Evolutionary conservation across 2,329 filamentous ascomycete genomes (phyloP).

Genomic region (Tympanopsis confertula): DNA sequence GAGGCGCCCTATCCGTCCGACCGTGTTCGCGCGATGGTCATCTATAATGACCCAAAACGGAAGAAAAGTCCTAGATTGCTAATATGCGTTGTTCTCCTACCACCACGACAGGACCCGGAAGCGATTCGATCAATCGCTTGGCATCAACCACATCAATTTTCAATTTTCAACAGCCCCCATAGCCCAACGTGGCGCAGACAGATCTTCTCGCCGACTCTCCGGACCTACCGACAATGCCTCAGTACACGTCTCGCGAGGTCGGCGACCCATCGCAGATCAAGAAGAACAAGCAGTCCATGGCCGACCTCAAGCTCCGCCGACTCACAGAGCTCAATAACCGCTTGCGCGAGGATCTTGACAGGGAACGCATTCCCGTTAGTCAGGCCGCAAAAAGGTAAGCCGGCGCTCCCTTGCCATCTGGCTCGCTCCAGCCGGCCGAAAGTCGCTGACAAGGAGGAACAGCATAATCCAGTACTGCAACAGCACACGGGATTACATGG

Average conservation of each 20-base stretch:
- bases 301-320: conserved; percentile 89
- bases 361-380: conserved; percentile 89
- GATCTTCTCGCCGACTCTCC: no score
- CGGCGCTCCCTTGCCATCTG: conserved; percentile 3
- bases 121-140: no score
- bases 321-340: conserved; percentile 95
- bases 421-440: conserved; percentile 4
- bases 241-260: conserved; percentile 56
- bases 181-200: no score
- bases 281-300: conserved; percentile 99
- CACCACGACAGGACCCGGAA: no score
- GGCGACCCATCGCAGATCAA: conserved; percentile 58
- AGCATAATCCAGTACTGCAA: conserved; percentile 98
- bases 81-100: no score
- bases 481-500: conserved; percentile 97
- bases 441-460: conserved; percentile 9
- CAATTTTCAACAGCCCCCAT: no score
- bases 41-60: no score
- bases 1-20: no score
- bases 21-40: no score
- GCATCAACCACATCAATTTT: no score
- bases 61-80: no score
- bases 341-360: conserved; percentile 86
- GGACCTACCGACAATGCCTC: no score
- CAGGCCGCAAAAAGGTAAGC: conserved; percentile 78